phyloP scores from a whole-genome alignment of 345 rosid genomes.

The Orychophragmus violaceus region DNA sequence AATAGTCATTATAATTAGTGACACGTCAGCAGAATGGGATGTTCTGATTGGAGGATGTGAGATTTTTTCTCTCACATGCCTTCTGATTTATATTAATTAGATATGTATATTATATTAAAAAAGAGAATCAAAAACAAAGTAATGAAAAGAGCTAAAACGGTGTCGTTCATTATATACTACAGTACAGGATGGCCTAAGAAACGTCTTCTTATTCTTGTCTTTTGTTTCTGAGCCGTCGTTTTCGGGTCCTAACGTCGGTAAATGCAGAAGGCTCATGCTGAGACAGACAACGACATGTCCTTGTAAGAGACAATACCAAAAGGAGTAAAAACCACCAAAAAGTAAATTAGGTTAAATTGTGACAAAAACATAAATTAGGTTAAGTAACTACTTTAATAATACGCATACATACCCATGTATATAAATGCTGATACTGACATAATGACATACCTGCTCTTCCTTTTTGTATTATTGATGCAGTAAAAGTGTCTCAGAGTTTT shows the following conservation, averaged over 20 bases:
- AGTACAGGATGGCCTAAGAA: slow-evolving; percentile 3
- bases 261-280: slow-evolving; percentile 33
- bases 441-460: slow-evolving; percentile 9
- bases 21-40: too few relatives aligned
- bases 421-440: slow-evolving; percentile 11
- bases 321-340: slow-evolving; percentile 24
- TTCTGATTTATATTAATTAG: too few relatives aligned
- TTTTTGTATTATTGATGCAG: slow-evolving; percentile 29
- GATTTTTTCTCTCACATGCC: too few relatives aligned
- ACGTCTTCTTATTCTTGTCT: slow-evolving; percentile 12
- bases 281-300: slow-evolving; percentile 31
- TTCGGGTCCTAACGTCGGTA: slow-evolving; percentile 24
- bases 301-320: slow-evolving; percentile 32
- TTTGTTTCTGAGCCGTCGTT: slow-evolving; percentile 28
- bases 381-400: neutral
- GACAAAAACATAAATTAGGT: slow-evolving; percentile 5
- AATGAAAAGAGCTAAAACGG: slow-evolving; percentile 7
- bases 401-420: neutral
- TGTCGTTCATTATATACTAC: slow-evolving; percentile 8
- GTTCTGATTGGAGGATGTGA: too few relatives aligned
- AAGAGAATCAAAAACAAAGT: too few relatives aligned
- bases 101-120: neutral
- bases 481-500: slow-evolving; percentile 20
- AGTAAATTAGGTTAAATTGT: neutral
- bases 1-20: slow-evolving; percentile 3